Base-by-base conservation (phyloP, 192 early-diverging fungal genomes). In the Backusella psychrophila region DNA sequence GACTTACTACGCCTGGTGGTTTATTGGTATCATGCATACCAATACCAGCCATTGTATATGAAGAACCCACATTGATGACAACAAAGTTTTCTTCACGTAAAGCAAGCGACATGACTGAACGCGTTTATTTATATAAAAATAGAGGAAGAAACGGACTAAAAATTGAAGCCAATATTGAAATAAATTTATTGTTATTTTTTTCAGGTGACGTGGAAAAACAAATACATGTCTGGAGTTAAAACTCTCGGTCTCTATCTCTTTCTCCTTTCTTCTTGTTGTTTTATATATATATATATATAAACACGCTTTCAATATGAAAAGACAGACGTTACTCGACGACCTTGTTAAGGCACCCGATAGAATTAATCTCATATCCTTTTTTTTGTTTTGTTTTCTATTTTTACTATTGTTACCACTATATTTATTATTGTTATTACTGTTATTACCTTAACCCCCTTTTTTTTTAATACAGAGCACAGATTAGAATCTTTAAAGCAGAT, bases 1-100 rank as follows among this genome's bases (percentile, higher is more conserved):
- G 11, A 49, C 63, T 80, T 90, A 87, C 89, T 71, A 92, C 85
- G n/a, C 80, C 79, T 6, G 95, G 93, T 7, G 85, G 78, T 49
- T 89, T 87, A 78, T 92, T 91, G 19, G 94, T 93, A 70, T 98
- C 97, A 17, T 87, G 81, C 41, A 88, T 87, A 78, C 90, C 89
- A 70, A 88, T 87, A 59, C 94, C 92, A 17, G 93, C 93, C 77
- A 91, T 94, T n/a, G 91, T 93, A 29, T 72, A 85, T 76, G 87
- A 87, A 66, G 93, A 92, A 63, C 97, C 96, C 34, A 93, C 87
- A 85, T 97, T 94, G 72, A 98, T 90, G 17, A 97, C 93, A 31
- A 98, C 86, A 80, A 92, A 93, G 78, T 89, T 94, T 59, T 91
- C 91, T 80, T 97, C 96, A 65, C 83, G 84, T 70, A 91, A 76